Evolutionary conservation across 495 filamentous ascomycete genomes (phyloP), one percentile per base, ranked within the genome.

Genomic region (Aspergillus cavernicola): DNA sequence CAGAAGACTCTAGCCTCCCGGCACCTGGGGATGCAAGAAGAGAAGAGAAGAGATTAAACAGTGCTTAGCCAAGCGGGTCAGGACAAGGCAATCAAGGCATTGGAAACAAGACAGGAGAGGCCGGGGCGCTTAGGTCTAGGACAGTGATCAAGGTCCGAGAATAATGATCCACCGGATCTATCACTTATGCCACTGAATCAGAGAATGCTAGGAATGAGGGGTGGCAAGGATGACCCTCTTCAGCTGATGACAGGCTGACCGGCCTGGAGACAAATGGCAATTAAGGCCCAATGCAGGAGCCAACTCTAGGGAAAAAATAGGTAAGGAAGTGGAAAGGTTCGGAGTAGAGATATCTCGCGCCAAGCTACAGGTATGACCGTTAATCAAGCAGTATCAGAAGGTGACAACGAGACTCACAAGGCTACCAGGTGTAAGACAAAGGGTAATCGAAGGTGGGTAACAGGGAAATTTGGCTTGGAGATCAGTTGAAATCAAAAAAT

Each of bases 11-110:
- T 31, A 35, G 42, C 36, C 48, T 57, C 38, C 58, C 43, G 52
- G 49, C 53, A 26, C 45, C 50, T 61, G 56, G 55, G 52, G 49
- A 47, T 44, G 22, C 50, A 47, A 52, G 36, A 53, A 57, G 60
- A 45, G 35, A 55, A 55, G 58, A 57, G 63, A 53, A 52, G 53
- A 63, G 53, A 61, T 59, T 59, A 58, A 61, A 59, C 58, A 48
- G 51, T 57, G 56, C 54, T 59, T 57, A 59, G 53, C 52, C 61
- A 58, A 60, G 57, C 49, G 52, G 61, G 52, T 55, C 54, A 53
- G 40, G 41, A 45, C 54, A 49, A 46, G 45, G 49, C 29, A 46
- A 53, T 49, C 50, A 57, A 48, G 53, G 53, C 50, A 59, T 55
- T 63, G 53, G 54, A 59, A 63, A 63, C 55, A 38, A 44, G 23